Evolutionary conservation across 805 yeast species (phyloP), one percentile per base, ranked within the genome.

Genomic region (Schwanniomyces yamadae): DNA sequence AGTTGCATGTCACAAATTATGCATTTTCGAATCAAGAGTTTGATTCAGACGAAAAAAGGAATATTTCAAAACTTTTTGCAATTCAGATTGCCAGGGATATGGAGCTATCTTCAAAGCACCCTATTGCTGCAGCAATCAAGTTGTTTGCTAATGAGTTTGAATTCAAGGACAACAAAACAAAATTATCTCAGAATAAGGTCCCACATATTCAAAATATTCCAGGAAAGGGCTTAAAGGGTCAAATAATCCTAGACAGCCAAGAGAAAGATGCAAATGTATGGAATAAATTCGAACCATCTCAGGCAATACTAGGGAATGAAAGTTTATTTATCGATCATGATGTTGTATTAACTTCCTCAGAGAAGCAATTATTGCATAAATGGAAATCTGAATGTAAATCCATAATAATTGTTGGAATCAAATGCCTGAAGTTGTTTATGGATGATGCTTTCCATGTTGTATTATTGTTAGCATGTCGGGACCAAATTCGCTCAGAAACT

Each of bases 371-470:
- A 4, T 54, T 82, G 27, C 52, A 59, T 17, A 46, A 48, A 23
- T 84, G 90, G 91, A 82, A 82, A 52, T 28, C 50, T 1, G 71
- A 77, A 40, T 82, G 84, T 18, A 80, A 82, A 47, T 80, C 89
- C 21, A 73, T 84, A 3, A 67, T 84, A 5, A 46, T 77, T 18
- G 71, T 82, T 27, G 84, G 79, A 0, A 34, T 75, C 1, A 54
- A 59, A 32, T 57, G 71, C 23, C 23, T 39, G 6, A 28, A 23
- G 1, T 37, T 54, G 8, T 68, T 55, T 38, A 52, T 46, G 1
- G 62, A 60, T 30, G 43, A 51, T 3, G 39, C 51, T 17, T 59
- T 57, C 45, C 59, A 69, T 45, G 61, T 72, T 13, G 59, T 72
- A n/a, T 52, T 78, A 24, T 57, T 77, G 38, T 44, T 80, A 42